phyloP scores from a whole-genome alignment of 768 basidiomycete species.

The Lyophyllum atratum region DNA sequence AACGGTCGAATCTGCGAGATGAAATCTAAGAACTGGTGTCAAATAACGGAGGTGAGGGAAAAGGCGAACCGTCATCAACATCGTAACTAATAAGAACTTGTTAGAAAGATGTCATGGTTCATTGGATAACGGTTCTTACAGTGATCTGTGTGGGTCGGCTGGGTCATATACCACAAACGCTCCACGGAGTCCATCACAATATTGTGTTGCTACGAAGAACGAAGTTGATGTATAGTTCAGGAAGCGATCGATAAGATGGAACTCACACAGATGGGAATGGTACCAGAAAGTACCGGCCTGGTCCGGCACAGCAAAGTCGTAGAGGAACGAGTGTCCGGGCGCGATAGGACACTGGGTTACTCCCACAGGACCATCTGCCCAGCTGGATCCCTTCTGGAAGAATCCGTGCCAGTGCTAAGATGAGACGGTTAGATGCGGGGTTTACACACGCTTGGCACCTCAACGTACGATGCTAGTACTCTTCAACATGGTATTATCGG shows the following conservation, averaged over 20 bases:
- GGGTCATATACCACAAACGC: constrained; percentile 39
- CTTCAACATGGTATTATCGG: constrained; percentile 26
- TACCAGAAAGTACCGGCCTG: constrained; percentile 3
- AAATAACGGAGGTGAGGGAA: neutral
- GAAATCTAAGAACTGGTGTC: neutral
- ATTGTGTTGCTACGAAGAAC: constrained; percentile 39
- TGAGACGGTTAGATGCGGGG: neutral
- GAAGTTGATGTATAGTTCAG: constrained; percentile 17
- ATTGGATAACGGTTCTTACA: neutral
- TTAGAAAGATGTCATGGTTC: neutral
- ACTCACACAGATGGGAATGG: constrained; percentile 5
- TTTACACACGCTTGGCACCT: neutral
- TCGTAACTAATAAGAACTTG: constrained; percentile 17
- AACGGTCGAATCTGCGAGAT: neutral
- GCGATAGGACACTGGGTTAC: constrained; percentile 40
- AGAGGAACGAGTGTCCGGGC: constrained; percentile 31
- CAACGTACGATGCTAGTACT: constrained; percentile 50
- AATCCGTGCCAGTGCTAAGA: neutral
- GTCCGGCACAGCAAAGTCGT: constrained; percentile 18
- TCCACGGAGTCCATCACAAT: constrained; percentile 45
- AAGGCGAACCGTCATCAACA: constrained; percentile 30
- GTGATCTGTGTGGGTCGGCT: constrained; percentile 27
- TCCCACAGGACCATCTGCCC: constrained; percentile 42
- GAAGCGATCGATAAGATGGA: neutral
- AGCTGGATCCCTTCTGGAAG: constrained; percentile 21